Evolutionary conservation across 495 filamentous ascomycete species (phyloP), one percentile per base, ranked within the genome.

Genomic region (Filosporella fistucella): DNA sequence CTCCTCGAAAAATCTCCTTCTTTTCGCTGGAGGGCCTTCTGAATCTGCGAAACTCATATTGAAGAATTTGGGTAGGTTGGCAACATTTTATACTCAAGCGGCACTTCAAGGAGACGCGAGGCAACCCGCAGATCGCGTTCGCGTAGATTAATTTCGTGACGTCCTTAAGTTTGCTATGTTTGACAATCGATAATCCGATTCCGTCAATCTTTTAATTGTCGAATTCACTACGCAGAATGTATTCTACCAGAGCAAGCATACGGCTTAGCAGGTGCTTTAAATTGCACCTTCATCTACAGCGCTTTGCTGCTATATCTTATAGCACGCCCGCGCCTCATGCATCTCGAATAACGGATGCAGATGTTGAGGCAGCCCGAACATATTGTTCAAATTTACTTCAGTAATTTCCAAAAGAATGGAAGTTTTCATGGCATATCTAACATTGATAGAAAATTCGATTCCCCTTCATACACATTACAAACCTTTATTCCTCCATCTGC

Each of bases 401-500:
- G 81, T 84, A 73, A 40, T 60, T 36, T 14, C 4, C 18, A n/a
- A n/a, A n/a, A n/a, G n/a, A n/a, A n/a, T n/a, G n/a, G n/a, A n/a
- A n/a, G n/a, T n/a, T n/a, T n/a, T n/a, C n/a, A n/a, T n/a, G n/a
- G n/a, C n/a, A n/a, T 24, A 17, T 21, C 57, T 45, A 44, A 47
- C 37, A 34, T 28, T 18, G 7, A 33, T 57, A 89, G 88, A 59
- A 84, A 82, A 64, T 85, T 85, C 62, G 93, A 97, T 66, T 80
- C 86, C 37, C 84, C 93, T 43, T 90, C 93, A 18, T 88, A 87
- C 63, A 77, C 88, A n/a, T 78, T 96, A 45, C 80, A 84, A 46
- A 80, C 83, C 46, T 94, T 96, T 69, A 75, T 96, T 45, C 89
- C 89, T 14, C 71, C 68, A 1, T 64, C 76, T 9, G 71, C 81